Conservation (phyloP, 1,284 basidiomycete species). For the Cutaneotrichosporon dermatis region DNA sequence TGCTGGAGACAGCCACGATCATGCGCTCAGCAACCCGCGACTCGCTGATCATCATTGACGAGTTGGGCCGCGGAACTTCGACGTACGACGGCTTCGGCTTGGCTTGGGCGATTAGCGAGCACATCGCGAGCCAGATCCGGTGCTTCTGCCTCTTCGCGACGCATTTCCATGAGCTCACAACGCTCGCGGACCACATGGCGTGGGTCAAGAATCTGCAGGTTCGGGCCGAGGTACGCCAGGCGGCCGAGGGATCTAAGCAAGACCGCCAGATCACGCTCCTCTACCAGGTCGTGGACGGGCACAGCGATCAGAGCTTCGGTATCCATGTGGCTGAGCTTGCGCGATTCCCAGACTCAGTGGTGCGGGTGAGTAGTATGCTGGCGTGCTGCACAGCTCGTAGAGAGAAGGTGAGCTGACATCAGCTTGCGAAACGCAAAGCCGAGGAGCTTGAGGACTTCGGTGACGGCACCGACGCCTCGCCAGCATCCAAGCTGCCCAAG, state of each 20-base stretch:
- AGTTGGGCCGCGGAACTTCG: constrained; percentile 95
- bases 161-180: constrained; percentile 96
- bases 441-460: constrained; percentile 95
- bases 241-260: constrained; percentile 52
- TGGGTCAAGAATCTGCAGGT: constrained; percentile 96
- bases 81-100: constrained; percentile 98
- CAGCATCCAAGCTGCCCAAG: constrained; percentile 54
- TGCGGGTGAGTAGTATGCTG: constrained; percentile 59
- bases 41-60: constrained; percentile 96
- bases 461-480: constrained; percentile 30
- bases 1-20: constrained; percentile 89
- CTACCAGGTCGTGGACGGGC: constrained; percentile 91
- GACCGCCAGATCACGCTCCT: constrained; percentile 86
- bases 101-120: constrained; percentile 99
- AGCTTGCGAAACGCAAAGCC: constrained; percentile 92
- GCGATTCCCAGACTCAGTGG: constrained; percentile 90
- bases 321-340: constrained; percentile 97
- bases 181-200: constrained; percentile 74
- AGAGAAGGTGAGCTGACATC: background rate
- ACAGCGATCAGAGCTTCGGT: constrained; percentile 95
- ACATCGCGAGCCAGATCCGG: constrained; percentile 85
- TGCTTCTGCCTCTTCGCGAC: constrained; percentile 96
- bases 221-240: constrained; percentile 75
- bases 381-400: background rate
- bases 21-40: constrained; percentile 87